Evolutionary conservation across 345 rosid genomes (phyloP), one percentile per base, ranked within the genome.

Genomic region (Citrus reticulata): DNA sequence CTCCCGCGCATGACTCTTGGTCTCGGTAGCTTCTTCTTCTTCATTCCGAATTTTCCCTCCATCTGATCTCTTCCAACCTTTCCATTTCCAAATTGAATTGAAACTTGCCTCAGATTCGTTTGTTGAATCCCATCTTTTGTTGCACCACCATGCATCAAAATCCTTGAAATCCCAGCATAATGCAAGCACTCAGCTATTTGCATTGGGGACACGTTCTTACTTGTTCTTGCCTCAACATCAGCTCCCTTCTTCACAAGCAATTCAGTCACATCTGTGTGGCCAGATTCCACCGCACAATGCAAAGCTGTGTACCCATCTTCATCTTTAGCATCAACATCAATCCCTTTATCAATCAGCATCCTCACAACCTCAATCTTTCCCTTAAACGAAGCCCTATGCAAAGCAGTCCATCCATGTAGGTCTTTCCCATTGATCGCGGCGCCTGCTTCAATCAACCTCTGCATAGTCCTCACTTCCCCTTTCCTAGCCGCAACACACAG

Each of bases 291-390:
- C 0, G 91, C 90, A 24, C 95, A 90, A 64, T 91, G 93, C 72
- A 91, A 66, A 32, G 93, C 90, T 1, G 93, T 88, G 88, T 91
- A 91, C 0, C 95, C 93, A 1, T 91, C 91, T 70, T 85, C 92
- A 25, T 91, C 95, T 77, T 68, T 90, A 0, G 89, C 81, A 51
- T 86, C 85, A 10, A 91, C 27, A 37, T 90, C 92, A 2, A 88
- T 80, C 14, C 95, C 93, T 37, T 85, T 90, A 6, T 86, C 89
- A 9, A 91, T 63, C 77, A 91, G 75, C 10, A 82, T 55, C 78
- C 82, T 65, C 4, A 81, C 88, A 0, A 79, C 88, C 1, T 90
- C 92, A 0, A 62, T 67, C 14, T 72, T 83, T 2, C 95, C 95
- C 62, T 90, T 91, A 68, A 90, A 91, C 7, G 90, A 81, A 2